Base-by-base conservation (phyloP, 176 grass and related monocot genomes). In the Microstegium vimineum region DNA sequence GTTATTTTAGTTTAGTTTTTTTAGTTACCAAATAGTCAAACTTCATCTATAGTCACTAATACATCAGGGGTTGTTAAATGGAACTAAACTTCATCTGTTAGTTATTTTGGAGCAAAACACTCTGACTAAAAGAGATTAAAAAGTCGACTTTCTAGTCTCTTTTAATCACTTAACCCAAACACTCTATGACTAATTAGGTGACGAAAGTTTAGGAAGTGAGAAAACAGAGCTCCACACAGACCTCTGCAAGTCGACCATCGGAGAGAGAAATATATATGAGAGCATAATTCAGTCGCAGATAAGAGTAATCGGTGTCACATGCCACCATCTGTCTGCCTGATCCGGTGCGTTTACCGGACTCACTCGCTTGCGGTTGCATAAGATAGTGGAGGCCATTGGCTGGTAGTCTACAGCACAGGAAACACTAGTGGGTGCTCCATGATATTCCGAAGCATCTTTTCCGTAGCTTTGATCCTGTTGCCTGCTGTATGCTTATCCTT, bases 381-480 rank as follows among this genome's bases (percentile, higher is more conserved):
- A 32, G 65, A 56, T 82, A 65, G 65, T 79, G 75, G 82, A 81
- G 34, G 31, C 30, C 38, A 13, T 52, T 71, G n/a, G n/a, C n/a
- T n/a, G n/a, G n/a, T n/a, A 15, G 40, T 45, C 67, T 70, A 41
- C 22, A 60, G n/a, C 3, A 10, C 40, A 20, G 76, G 82, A 20
- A 26, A 77, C 68, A 54, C 46, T 51, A 80, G 72, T 76, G 82
- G n/a, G 15, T 71, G 71, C 13, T 69, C 51, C 67, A 59, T 73
- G 42, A 57, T 80, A 38, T 54, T 81, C 33, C 41, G 22, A 81
- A 85, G 82, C 64, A 82, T 82, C 72, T 81, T 66, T 70, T 10
- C 45, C 27, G 42, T 63, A 76, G 23, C 62, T 84, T 74, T 69
- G 17, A 40, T 51, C 23, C 22, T 89, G 20, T 35, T 59, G 61